phyloP scores from a whole-genome alignment of 2,329 filamentous ascomycete species.

The Plenodomus lindquistii region DNA sequence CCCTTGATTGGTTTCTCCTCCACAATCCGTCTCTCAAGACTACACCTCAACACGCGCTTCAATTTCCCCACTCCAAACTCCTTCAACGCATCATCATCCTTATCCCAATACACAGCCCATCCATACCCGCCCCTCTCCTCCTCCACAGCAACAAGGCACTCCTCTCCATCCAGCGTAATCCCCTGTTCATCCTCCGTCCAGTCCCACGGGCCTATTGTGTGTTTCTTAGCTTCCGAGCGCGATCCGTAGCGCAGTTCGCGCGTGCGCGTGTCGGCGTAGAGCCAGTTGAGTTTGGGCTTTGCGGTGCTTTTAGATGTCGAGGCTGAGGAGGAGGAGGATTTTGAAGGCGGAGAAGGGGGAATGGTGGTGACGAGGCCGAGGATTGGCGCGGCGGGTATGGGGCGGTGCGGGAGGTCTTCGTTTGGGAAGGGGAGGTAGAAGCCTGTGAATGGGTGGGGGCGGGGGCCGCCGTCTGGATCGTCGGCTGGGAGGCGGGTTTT shows the following conservation, averaged over 20 bases:
- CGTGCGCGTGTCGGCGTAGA: slow-evolving; percentile 65
- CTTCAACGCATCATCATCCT: slow-evolving; percentile 52
- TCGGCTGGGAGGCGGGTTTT: slow-evolving; percentile 31
- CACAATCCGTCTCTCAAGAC: slow-evolving; percentile 48
- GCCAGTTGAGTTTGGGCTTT: slow-evolving; percentile 67
- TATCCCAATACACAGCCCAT: slow-evolving; percentile 60
- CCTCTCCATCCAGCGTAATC: slow-evolving; percentile 59
- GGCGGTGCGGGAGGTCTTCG: slow-evolving; percentile 43
- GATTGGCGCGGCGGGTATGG: slow-evolving; percentile 43
- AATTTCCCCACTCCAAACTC: slow-evolving; percentile 43
- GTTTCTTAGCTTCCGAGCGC: slow-evolving; percentile 70
- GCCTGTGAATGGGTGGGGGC: slow-evolving; percentile 54
- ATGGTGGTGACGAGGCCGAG: slow-evolving; percentile 57
- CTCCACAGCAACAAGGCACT: slow-evolving; percentile 62
- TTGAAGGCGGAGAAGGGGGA: slow-evolving; percentile 15
- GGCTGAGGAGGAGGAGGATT: slow-evolving; percentile 40
- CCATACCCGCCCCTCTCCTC: slow-evolving; percentile 51
- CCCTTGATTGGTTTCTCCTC: slow-evolving; percentile 16
- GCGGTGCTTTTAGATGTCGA: slow-evolving; percentile 11
- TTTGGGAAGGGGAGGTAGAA: slow-evolving; percentile 56
- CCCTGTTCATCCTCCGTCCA: slow-evolving; percentile 67
- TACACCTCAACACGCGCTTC: slow-evolving; percentile 50
- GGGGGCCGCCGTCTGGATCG: slow-evolving; percentile 21
- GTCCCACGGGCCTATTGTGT: slow-evolving; percentile 79
- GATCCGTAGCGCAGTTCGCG: slow-evolving; percentile 66